Evolutionary conservation across 139 green algal species (phyloP), one percentile per base, ranked within the genome.

Genomic region (Spirogloea muscicola): DNA sequence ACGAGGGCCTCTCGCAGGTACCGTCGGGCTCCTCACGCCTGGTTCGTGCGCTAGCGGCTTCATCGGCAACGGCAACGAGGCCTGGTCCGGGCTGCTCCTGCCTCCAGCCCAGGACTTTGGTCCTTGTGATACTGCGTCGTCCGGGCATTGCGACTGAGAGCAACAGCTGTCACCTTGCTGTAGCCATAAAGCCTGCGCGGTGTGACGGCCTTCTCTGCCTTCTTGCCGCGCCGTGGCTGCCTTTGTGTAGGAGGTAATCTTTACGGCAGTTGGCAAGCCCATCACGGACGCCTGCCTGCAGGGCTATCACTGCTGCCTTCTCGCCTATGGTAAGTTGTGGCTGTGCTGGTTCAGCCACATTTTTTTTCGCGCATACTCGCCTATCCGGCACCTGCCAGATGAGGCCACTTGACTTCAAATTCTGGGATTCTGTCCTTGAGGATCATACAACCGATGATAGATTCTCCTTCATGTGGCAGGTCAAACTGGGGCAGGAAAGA

Each of bases 401-500:
- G 44, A 25, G 6, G 44, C 9, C 41, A 10, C n/a, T 33, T 69
- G 4, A 33, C 27, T 65, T 16, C 29, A 10, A 65, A 57, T n/a
- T 31, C 16, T 38, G 16, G 13, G 13, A 65, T 41, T 57, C 10
- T 57, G 16, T 13, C 16, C 29, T 65, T 57, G 31, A 13, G 13
- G 29, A 13, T 16, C 16, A 57, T 31, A 10, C 13, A 41, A 38
- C 31, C 16, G 13, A 13, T 65, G 13, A 34, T 69, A 34, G 60
- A n/a, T 69, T 69, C 39, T 55, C 21, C 0, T 52, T 3, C 0
- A 16, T 43, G 37, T 34, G 37, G 65, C 74, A 81, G 74, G 81
- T 3, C 89, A 93, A 66, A 93, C 89, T 13, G 89, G 89, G n/a
- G 80, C 79, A 31, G 88, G 88, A 34, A 93, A 94, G 81, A 92